phyloP scores from a whole-genome alignment of 768 basidiomycete genomes.

The Candolleomyces aberdarensis region DNA sequence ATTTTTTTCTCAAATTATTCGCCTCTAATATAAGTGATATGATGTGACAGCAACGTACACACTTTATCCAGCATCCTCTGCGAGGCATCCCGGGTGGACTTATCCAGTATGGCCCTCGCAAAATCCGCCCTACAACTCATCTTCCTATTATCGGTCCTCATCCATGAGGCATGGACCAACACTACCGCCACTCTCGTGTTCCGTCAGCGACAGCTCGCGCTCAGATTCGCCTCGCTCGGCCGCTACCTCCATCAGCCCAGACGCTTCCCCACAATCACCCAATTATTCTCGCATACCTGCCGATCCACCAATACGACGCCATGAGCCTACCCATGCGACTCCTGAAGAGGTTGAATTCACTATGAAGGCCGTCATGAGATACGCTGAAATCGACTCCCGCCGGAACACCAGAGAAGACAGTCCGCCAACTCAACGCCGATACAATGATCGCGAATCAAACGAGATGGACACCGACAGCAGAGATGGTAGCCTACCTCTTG shows the following conservation, averaged over 20 bases:
- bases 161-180: conserved; percentile 9
- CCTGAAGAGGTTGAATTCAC: conserved; percentile 12
- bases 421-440: background rate
- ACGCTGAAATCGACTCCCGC: background rate
- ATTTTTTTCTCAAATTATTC: background rate
- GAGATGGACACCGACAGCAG: background rate
- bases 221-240: background rate
- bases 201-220: conserved; percentile 3
- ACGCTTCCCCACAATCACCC: background rate
- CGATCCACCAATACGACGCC: conserved; percentile 9
- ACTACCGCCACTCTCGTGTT: background rate
- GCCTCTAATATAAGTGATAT: background rate
- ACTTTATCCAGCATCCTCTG: conserved; percentile 16
- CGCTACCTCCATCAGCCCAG: background rate
- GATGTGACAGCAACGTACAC: conserved; percentile 3
- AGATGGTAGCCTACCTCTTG: conserved; percentile 7
- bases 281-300: conserved; percentile 6
- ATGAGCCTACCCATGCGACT: background rate
- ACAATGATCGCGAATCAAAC: background rate
- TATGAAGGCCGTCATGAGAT: conserved; percentile 10
- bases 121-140: conserved; percentile 33
- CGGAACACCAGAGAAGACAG: background rate
- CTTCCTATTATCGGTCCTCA: conserved; percentile 50
- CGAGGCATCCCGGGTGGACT: conserved; percentile 12
- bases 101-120: conserved; percentile 21